Evolutionary conservation across 2,329 filamentous ascomycete genomes (phyloP).

Genomic region (Cercospora citrullina): DNA sequence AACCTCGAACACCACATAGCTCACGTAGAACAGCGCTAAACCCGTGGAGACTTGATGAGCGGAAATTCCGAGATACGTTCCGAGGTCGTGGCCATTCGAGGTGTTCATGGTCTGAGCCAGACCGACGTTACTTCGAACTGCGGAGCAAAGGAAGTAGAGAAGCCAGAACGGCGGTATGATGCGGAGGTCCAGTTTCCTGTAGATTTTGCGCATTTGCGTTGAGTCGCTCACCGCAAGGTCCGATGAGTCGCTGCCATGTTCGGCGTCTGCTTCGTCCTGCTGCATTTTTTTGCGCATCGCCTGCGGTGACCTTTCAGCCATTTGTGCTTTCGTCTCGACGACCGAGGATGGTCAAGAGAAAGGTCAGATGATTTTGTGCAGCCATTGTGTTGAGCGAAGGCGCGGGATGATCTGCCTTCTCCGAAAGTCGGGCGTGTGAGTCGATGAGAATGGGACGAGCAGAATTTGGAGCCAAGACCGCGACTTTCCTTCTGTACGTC

Average conservation of each 20-base stretch:
- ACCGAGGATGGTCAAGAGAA: background rate
- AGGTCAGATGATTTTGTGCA: constrained; percentile 1
- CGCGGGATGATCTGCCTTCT: constrained; percentile 6
- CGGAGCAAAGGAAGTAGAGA: constrained; percentile 88
- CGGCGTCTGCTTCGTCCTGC: background rate
- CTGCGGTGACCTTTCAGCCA: background rate
- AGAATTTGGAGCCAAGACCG: background rate
- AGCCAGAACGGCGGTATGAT: constrained; percentile 72
- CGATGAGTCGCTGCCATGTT: constrained; percentile 6
- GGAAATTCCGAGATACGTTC: constrained; percentile 66
- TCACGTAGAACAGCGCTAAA: constrained; percentile 85
- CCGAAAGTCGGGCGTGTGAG: background rate
- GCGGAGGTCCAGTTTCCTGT: constrained; percentile 33
- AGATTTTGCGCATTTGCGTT: constrained; percentile 26
- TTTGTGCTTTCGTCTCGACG: background rate
- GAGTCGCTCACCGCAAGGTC: constrained; percentile 2
- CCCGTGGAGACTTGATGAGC: constrained; percentile 79
- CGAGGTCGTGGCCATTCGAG: constrained; percentile 70
- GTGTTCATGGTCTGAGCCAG: constrained; percentile 93
- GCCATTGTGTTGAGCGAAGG: constrained; percentile 1
- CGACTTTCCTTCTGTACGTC: background rate
- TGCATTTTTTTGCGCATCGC: background rate
- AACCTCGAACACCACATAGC: constrained; percentile 86
- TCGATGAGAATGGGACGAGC: background rate
- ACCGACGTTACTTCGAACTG: constrained; percentile 87